A percentile compares a stretch with the other conserved stretches of the same genome.
Evolutionary conservation across 257 asterid genomes (phyloP).

Genomic region (Ilex aquifolium): DNA sequence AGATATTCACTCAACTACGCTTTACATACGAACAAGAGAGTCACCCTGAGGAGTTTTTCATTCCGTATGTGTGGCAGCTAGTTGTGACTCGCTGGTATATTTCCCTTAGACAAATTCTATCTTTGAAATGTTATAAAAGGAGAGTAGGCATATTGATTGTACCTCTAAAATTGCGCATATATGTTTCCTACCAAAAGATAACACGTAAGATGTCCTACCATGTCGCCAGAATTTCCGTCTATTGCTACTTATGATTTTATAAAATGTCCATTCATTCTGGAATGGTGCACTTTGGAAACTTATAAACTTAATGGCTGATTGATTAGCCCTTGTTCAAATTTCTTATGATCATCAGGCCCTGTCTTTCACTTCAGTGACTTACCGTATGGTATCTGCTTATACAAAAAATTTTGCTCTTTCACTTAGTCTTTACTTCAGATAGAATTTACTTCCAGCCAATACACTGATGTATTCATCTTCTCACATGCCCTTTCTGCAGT

Average conservation of each 20-base stretch:
- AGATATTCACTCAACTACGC: conserved; percentile 75
- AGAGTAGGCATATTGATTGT: too few species aligned
- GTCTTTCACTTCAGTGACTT: too few species aligned
- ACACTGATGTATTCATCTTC: background rate
- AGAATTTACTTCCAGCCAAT: too few species aligned
- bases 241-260: background rate
- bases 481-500: conserved; percentile 33
- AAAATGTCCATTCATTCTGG: too few species aligned
- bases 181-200: too few species aligned
- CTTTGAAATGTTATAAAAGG: background rate
- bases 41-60: conserved; percentile 91
- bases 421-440: background rate
- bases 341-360: too few species aligned
- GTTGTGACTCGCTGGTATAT: conserved; percentile 64
- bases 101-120: background rate
- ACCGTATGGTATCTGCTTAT: background rate
- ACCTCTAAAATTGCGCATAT: too few species aligned
- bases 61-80: conserved; percentile 89
- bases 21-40: conserved; percentile 95
- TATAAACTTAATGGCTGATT: too few species aligned
- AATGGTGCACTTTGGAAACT: too few species aligned
- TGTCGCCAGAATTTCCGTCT: too few species aligned
- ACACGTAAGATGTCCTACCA: too few species aligned
- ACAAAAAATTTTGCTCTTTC: background rate
- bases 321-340: too few species aligned